Evolutionary conservation across 495 filamentous ascomycete genomes (phyloP).

Genomic region (Hapsidospora chrysogenum): DNA sequence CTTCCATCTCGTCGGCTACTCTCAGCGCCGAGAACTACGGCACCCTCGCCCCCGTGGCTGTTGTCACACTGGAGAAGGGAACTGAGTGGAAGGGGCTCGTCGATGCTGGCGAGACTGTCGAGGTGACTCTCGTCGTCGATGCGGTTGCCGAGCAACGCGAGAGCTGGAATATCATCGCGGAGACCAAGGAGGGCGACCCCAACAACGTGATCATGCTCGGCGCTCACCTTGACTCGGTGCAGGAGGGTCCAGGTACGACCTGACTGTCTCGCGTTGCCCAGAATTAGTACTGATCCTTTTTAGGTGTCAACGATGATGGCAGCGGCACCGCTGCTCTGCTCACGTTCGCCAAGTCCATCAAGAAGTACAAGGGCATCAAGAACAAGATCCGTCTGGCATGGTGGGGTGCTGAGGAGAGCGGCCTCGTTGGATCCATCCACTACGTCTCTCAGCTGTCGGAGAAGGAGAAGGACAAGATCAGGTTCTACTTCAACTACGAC

Average conservation of each 20-base stretch:
- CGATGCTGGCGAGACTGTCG: constrained; percentile 5
- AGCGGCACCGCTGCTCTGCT: constrained; percentile 21
- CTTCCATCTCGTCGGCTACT: constrained; percentile 5
- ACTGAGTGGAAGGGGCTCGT: constrained; percentile 7
- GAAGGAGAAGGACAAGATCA: constrained; percentile 18
- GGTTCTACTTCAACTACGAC: constrained; percentile 30
- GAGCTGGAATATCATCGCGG: constrained; percentile 18
- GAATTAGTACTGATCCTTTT: too few species aligned
- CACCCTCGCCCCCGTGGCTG: constrained; percentile 12
- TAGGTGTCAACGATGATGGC: constrained; percentile 16
- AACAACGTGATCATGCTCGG: constrained; percentile 23
- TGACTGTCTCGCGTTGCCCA: background rate
- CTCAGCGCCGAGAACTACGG: constrained; percentile 13
- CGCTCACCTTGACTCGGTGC: constrained; percentile 26
- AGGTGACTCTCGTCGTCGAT: constrained; percentile 6
- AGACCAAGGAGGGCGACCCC: constrained; percentile 21
- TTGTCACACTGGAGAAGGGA: constrained; percentile 10
- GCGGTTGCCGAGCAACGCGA: constrained; percentile 6
- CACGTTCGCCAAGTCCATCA: constrained; percentile 15
- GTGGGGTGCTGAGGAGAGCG: constrained; percentile 29
- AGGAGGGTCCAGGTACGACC: constrained; percentile 22
- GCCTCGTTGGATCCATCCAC: constrained; percentile 22
- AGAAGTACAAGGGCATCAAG: constrained; percentile 14
- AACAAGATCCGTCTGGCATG: constrained; percentile 27
- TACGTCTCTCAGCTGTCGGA: constrained; percentile 18